phyloP scores from a whole-genome alignment of 495 filamentous ascomycete species.

The Tuber indicum region DNA sequence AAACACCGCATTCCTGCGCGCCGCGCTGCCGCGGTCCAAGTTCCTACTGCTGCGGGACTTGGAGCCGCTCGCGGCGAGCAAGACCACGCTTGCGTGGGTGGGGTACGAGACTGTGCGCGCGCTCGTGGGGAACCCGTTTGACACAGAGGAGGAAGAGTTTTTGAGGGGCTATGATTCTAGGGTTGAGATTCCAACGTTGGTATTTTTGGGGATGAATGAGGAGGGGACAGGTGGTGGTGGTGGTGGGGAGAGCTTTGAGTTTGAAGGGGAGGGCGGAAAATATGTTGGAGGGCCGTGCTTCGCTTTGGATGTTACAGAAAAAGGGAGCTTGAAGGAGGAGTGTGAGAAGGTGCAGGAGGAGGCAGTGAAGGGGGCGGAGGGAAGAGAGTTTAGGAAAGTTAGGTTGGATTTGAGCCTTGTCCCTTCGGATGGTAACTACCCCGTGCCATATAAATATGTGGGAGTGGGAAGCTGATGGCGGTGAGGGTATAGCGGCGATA shows the following conservation, averaged over 20 bases:
- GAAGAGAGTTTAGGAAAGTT: conserved; percentile 55
- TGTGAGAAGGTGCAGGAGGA: conserved; percentile 52
- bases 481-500: conserved; percentile 60
- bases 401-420: conserved; percentile 55
- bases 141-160: conserved; percentile 63
- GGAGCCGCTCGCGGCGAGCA: conserved; percentile 58
- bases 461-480: conserved; percentile 20
- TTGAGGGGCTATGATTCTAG: conserved; percentile 69
- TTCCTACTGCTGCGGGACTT: conserved; percentile 77
- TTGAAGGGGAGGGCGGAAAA: conserved; percentile 5
- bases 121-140: conserved; percentile 67
- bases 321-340: conserved; percentile 51
- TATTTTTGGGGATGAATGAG: conserved; percentile 88
- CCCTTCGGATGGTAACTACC: conserved; percentile 54
- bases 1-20: conserved; percentile 70
- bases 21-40: conserved; percentile 65
- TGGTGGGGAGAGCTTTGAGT: conserved; percentile 42
- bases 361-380: conserved; percentile 53
- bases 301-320: conserved; percentile 79
- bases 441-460: neutral
- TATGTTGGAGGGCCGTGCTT: conserved; percentile 79
- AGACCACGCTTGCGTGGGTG: conserved; percentile 55
- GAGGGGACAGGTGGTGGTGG: conserved; percentile 47
- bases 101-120: conserved; percentile 54
- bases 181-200: conserved; percentile 53